Percentiles rank a stretch among this genome's conserved stretches.
Conservation (phyloP, 139 green algal genomes). For the Micromonas commoda region DNA sequence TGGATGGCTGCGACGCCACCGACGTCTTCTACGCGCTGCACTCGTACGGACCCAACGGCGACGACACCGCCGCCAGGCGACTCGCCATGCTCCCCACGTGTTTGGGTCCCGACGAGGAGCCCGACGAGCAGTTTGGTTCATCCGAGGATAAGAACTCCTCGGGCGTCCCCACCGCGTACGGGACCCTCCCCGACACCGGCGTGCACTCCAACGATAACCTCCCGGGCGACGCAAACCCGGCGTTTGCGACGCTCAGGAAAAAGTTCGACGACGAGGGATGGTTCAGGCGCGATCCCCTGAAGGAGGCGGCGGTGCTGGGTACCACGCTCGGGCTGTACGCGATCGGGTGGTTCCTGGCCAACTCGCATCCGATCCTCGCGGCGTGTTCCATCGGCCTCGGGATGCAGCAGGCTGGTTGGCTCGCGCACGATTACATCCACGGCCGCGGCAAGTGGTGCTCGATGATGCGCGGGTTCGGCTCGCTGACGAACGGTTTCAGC, state of each 20-base stretch:
- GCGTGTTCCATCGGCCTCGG: conserved; percentile 12
- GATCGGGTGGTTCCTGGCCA: neutral
- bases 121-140: neutral
- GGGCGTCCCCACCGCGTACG: too few relatives aligned
- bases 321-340: conserved; percentile 16
- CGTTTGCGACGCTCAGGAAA: conserved; percentile 7
- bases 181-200: too few relatives aligned
- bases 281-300: conserved; percentile 21
- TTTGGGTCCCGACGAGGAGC: neutral
- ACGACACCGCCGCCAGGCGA: conserved; percentile 6
- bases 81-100: conserved; percentile 31
- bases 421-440: conserved; percentile 33
- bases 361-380: conserved; percentile 8
- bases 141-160: neutral
- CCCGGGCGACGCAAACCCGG: neutral
- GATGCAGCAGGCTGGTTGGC: conserved; percentile 34
- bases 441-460: conserved; percentile 31
- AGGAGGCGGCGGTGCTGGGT: conserved; percentile 8
- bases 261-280: conserved; percentile 28
- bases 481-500: conserved; percentile 22
- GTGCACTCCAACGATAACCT: neutral
- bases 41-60: conserved; percentile 29
- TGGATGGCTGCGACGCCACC: conserved; percentile 30
- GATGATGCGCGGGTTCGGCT: conserved; percentile 5
- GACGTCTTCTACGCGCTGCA: conserved; percentile 34